Evolutionary conservation across 306 rosid species (phyloP).

Genomic region (Lathyrus tuberosus): DNA sequence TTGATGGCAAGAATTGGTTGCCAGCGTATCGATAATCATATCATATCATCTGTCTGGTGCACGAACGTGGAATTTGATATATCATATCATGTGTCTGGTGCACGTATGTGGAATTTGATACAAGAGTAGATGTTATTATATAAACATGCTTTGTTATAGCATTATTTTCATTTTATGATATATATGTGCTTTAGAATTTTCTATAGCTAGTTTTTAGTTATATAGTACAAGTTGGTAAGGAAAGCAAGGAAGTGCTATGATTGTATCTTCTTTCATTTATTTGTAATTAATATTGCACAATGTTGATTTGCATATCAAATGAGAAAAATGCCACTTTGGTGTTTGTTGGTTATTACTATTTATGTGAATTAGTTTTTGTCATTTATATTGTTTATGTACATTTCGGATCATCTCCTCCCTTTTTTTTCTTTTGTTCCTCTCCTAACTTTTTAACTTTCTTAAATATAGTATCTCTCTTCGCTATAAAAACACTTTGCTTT

Average conservation of each 20-base stretch:
- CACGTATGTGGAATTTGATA: neutral
- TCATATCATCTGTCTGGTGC: neutral
- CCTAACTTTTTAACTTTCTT: too few relatives aligned
- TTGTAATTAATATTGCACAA: neutral
- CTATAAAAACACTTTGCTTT: too few relatives aligned
- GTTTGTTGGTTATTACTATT: neutral
- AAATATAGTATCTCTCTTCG: too few relatives aligned
- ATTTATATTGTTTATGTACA: too few relatives aligned
- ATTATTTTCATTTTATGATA: neutral
- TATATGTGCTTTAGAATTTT: neutral
- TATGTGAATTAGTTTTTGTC: neutral
- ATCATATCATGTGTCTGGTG: neutral
- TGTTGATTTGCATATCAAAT: constrained; percentile 6
- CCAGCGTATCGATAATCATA: constrained; percentile 60
- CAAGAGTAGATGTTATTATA: neutral
- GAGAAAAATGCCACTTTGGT: neutral
- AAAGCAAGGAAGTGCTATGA: neutral
- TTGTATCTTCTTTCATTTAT: neutral
- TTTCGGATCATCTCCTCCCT: too few relatives aligned
- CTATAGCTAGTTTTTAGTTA: neutral
- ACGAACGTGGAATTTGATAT: too few relatives aligned
- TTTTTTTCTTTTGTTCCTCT: too few relatives aligned
- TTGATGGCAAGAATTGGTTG: constrained; percentile 71
- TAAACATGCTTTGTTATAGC: neutral
- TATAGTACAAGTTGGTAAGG: neutral